These are phyloP conservation scores for Acanthamoeba castellanii DNA, from an alignment of 208 protist species.

Conservation along the genomic window DNA sequence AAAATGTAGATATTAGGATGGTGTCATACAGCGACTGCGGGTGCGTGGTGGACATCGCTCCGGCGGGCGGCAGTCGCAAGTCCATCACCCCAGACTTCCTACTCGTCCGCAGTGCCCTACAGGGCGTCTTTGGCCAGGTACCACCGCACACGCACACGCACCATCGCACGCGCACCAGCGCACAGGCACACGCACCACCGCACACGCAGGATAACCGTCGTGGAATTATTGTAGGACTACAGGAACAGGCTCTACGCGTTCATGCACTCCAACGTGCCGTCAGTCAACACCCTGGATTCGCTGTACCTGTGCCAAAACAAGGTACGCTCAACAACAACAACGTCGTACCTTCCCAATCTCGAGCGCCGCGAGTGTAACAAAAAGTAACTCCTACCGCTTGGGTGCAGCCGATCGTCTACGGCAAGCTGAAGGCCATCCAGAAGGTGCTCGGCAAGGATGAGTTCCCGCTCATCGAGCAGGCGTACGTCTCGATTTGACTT, in stretches of 20 bases:
- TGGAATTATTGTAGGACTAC: background rate
- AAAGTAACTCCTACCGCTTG: no score
- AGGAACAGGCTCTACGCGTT: slow-evolving; percentile 11
- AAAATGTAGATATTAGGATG: background rate
- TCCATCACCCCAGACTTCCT: slow-evolving; percentile 26
- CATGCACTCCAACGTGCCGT: slow-evolving; percentile 32
- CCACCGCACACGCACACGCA: background rate
- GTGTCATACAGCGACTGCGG: slow-evolving; percentile 24
- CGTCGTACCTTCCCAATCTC: no score
- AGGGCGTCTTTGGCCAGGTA: slow-evolving; percentile 26
- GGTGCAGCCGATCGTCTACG: slow-evolving; percentile 5
- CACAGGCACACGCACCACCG: background rate
- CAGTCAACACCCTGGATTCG: slow-evolving; percentile 25
- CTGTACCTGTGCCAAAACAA: slow-evolving; percentile 5
- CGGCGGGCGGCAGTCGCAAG: background rate
- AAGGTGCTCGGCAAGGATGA: background rate
- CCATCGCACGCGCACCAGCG: background rate
- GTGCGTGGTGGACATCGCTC: slow-evolving; percentile 23
- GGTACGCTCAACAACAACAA: background rate
- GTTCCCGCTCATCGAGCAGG: slow-evolving; percentile 37
- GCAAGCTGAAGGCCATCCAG: slow-evolving; percentile 15
- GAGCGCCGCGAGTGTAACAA: no score
- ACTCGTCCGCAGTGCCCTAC: background rate
- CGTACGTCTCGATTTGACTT: background rate
- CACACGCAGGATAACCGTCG: no score